Percentiles rank a stretch among this genome's conserved stretches.
Evolutionary conservation across 2,329 filamentous ascomycete species (phyloP).

Genomic region (Paecilomyces sp.): DNA sequence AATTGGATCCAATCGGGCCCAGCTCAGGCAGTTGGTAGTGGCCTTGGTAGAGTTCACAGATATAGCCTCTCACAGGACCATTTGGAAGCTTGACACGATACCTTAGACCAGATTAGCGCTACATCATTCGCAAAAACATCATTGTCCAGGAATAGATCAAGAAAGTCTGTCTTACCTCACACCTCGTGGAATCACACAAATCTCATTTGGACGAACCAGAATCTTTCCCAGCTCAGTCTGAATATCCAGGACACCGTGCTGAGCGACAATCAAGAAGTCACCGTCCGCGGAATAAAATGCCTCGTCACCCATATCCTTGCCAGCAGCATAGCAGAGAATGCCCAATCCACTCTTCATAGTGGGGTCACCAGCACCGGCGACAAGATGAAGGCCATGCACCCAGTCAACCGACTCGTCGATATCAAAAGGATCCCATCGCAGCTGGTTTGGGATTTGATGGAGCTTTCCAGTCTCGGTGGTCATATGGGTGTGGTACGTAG

Average conservation of each 20-base stretch:
- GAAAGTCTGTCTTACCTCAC: constrained; percentile 41
- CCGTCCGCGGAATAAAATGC: constrained; percentile 83
- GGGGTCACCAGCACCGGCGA: constrained; percentile 74
- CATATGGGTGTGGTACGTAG: constrained; percentile 40
- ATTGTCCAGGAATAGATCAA: not conserved
- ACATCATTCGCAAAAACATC: too few relatives aligned
- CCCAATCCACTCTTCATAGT: constrained; percentile 72
- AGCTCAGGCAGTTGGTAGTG: constrained; percentile 67
- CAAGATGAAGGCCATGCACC: constrained; percentile 61
- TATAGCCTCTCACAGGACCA: constrained; percentile 62
- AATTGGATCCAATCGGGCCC: constrained; percentile 66
- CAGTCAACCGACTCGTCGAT: constrained; percentile 62
- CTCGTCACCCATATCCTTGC: constrained; percentile 67
- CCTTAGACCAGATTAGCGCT: constrained; percentile 11
- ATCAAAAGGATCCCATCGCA: constrained; percentile 74
- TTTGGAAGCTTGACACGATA: constrained; percentile 63
- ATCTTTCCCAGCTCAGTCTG: constrained; percentile 69
- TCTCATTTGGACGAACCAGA: constrained; percentile 70
- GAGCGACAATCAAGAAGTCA: constrained; percentile 68
- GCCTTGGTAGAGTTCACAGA: constrained; percentile 65
- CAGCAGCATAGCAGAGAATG: constrained; percentile 73
- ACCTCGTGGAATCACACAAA: constrained; percentile 67
- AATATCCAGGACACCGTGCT: constrained; percentile 67
- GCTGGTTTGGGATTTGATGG: constrained; percentile 71
- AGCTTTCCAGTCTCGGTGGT: constrained; percentile 44